phyloP scores from a whole-genome alignment of 2,329 filamentous ascomycete species.

The Triangularia setosa region DNA sequence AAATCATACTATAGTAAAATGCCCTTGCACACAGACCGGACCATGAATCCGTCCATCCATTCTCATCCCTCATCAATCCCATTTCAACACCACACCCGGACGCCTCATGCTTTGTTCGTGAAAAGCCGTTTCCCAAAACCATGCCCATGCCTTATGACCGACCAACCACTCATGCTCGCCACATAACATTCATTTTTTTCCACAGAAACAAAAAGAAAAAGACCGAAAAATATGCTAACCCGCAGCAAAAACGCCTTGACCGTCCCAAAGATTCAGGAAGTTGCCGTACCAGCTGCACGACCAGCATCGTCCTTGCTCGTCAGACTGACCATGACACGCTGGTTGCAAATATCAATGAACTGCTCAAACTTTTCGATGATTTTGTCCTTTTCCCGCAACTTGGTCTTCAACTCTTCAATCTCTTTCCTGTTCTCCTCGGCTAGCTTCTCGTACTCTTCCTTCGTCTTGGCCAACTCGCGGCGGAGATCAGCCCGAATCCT shows the following conservation, averaged over 20 bases:
- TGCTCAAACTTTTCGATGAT: conserved; percentile 62
- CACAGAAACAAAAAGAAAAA: not conserved
- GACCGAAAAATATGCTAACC: not conserved
- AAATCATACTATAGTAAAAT: not conserved
- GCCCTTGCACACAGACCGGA: not conserved
- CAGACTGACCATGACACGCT: conserved; percentile 59
- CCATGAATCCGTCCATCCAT: not conserved
- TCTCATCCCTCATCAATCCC: not conserved
- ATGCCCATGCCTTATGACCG: not conserved
- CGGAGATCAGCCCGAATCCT: conserved; percentile 59
- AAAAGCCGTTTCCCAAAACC: not conserved
- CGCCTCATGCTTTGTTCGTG: not conserved
- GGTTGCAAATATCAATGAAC: conserved; percentile 67
- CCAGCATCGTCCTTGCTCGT: conserved; percentile 27
- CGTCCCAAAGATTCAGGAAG: not conserved
- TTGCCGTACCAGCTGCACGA: not conserved
- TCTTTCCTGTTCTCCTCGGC: conserved; percentile 55
- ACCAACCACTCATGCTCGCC: not conserved
- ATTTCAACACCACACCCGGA: not conserved
- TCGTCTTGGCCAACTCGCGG: conserved; percentile 55
- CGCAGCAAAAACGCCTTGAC: not conserved
- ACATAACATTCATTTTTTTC: not conserved
- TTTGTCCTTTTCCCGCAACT: conserved; percentile 60
- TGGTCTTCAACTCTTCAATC: conserved; percentile 54
- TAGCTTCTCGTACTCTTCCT: conserved; percentile 53